Evolutionary conservation across 73 alveolate genomes (phyloP).

Genomic region (Paramecium bursaria): DNA sequence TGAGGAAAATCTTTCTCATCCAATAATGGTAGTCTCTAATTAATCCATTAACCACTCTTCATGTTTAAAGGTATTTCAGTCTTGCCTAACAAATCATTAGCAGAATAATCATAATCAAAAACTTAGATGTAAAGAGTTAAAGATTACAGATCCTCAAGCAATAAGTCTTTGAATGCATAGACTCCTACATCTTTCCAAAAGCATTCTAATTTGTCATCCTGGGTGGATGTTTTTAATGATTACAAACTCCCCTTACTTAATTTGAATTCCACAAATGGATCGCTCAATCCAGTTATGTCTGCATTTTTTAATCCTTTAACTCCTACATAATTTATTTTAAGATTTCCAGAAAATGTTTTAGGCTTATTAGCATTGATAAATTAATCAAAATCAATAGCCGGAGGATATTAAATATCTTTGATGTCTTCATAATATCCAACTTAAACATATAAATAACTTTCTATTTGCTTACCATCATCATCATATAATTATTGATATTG

Average conservation of each 20-base stretch:
- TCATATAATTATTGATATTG: conserved; percentile 54
- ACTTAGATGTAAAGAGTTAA: conserved; percentile 27
- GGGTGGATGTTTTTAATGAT: conserved; percentile 16
- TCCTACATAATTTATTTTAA: conserved; percentile 24
- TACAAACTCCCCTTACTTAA: conserved; percentile 43
- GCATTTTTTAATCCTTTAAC: conserved; percentile 11
- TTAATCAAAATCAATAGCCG: neutral
- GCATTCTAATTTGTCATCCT: conserved; percentile 51
- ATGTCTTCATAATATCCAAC: conserved; percentile 4
- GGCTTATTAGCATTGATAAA: conserved; percentile 43
- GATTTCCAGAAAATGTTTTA: conserved; percentile 42
- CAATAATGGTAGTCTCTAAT: conserved; percentile 3
- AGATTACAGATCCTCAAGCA: conserved; percentile 39
- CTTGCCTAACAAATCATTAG: conserved; percentile 44
- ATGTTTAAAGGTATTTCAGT: neutral
- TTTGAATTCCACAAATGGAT: conserved; percentile 62
- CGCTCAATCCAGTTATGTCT: conserved; percentile 50
- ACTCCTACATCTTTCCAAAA: conserved; percentile 54
- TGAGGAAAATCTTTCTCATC: conserved; percentile 58
- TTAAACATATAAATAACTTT: conserved; percentile 30
- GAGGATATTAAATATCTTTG: neutral
- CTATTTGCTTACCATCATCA: conserved; percentile 48
- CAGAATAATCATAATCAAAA: conserved; percentile 55
- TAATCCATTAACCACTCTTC: conserved; percentile 50
- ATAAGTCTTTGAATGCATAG: conserved; percentile 1